Conservation (phyloP, 768 basidiomycete genomes). For the Boletellus sp. region DNA sequence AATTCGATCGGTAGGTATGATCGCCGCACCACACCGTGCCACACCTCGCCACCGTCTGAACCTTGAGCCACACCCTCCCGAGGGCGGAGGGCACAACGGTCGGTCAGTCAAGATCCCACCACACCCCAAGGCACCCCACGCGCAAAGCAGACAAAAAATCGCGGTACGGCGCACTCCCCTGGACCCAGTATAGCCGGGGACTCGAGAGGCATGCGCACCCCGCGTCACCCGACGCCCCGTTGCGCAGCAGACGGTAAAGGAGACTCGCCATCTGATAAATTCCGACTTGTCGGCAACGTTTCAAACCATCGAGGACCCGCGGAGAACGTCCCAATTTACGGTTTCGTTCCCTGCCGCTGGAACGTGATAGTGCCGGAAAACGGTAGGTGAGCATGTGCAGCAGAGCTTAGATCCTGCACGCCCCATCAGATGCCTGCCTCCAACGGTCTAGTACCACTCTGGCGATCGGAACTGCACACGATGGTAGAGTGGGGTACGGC, state of each 20-base stretch:
- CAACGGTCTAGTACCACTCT: constrained; percentile 13
- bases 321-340: constrained; percentile 16
- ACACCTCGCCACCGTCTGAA: constrained; percentile 13
- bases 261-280: constrained; percentile 3
- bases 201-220: background rate
- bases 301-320: constrained; percentile 26
- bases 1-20: constrained; percentile 20
- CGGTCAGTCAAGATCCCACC: background rate
- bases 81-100: background rate
- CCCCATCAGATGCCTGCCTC: constrained; percentile 16
- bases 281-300: constrained; percentile 14
- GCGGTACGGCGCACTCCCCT: background rate
- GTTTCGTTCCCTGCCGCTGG: constrained; percentile 5
- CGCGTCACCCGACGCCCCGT: background rate
- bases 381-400: background rate
- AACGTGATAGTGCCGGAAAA: background rate
- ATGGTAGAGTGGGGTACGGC: constrained; percentile 18
- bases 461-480: constrained; percentile 8
- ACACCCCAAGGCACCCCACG: background rate
- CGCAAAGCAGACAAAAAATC: background rate
- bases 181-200: constrained; percentile 1
- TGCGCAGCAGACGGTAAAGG: background rate
- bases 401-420: constrained; percentile 18
- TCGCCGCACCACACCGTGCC: constrained; percentile 18
- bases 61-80: constrained; percentile 12